These are phyloP conservation scores for Diaporthe sp. DNA, from an alignment of 2,329 filamentous ascomycete species.

Conservation along the genomic window DNA sequence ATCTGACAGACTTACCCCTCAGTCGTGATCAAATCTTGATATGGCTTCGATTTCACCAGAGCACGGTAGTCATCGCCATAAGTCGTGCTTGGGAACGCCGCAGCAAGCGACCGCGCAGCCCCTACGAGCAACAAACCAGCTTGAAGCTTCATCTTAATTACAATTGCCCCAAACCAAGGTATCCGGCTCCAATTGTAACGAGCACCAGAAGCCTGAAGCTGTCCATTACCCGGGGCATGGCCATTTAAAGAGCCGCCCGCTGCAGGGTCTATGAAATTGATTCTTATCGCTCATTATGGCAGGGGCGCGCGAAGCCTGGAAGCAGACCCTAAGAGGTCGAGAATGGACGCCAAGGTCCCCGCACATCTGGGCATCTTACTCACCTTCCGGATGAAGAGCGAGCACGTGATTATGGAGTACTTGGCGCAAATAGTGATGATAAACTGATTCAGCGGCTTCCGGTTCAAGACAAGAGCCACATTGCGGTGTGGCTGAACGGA, in stretches of 20 bases:
- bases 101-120: neutral
- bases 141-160: conserved; percentile 1
- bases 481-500: neutral
- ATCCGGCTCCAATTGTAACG: neutral
- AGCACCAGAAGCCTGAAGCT: neutral
- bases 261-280: neutral
- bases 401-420: conserved; percentile 6
- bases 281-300: neutral
- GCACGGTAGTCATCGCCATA: neutral
- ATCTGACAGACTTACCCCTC: neutral
- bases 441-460: neutral
- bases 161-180: neutral
- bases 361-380: conserved; percentile 14
- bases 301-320: neutral
- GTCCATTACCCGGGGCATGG: neutral
- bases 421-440: neutral
- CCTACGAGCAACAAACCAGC: neutral
- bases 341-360: neutral
- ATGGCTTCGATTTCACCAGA: conserved; percentile 1
- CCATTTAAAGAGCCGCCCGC: neutral
- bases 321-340: neutral
- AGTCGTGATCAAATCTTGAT: conserved; percentile 12
- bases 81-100: neutral
- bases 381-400: conserved; percentile 24
- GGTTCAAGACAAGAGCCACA: neutral